phyloP scores from a whole-genome alignment of 2,329 filamentous ascomycete species.

The Macrophomina tecta region DNA sequence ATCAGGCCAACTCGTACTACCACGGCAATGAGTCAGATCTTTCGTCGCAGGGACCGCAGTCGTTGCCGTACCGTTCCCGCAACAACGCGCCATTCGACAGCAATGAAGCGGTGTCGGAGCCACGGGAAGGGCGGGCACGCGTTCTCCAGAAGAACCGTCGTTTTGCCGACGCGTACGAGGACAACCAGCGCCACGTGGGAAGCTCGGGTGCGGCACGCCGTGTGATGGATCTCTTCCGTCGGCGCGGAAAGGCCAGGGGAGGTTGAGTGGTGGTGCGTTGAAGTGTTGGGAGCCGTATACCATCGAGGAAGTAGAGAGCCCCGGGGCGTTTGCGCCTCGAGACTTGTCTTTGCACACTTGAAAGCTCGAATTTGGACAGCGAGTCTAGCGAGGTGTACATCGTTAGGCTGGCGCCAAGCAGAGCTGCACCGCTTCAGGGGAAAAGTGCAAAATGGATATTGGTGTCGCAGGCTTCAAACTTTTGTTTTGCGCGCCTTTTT shows the following conservation, averaged over 20 bases:
- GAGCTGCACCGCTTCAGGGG: background rate
- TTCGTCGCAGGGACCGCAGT: constrained; percentile 36
- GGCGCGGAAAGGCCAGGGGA: constrained; percentile 75
- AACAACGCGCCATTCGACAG: constrained; percentile 48
- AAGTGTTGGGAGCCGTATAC: background rate
- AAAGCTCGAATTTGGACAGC: constrained; percentile 4
- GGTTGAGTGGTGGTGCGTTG: constrained; percentile 5
- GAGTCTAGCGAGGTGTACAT: constrained; percentile 3
- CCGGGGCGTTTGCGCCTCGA: constrained; percentile 4
- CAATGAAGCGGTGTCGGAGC: constrained; percentile 33
- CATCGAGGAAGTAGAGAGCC: constrained; percentile 4
- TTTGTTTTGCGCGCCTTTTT: constrained; percentile 1
- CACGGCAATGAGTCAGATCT: constrained; percentile 44
- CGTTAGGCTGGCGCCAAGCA: background rate
- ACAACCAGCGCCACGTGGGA: constrained; percentile 70
- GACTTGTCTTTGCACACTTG: constrained; percentile 3
- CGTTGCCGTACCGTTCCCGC: constrained; percentile 38
- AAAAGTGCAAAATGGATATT: background rate
- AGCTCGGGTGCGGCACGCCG: constrained; percentile 86
- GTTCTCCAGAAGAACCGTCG: constrained; percentile 84
- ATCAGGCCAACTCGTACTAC: constrained; percentile 37
- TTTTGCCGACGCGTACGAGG: constrained; percentile 88
- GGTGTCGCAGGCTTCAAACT: constrained; percentile 5
- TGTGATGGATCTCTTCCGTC: constrained; percentile 98
- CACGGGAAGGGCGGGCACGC: constrained; percentile 40